Conservation (phyloP, 2,329 filamentous ascomycete species). For the Ceratocystis harringtonii region DNA sequence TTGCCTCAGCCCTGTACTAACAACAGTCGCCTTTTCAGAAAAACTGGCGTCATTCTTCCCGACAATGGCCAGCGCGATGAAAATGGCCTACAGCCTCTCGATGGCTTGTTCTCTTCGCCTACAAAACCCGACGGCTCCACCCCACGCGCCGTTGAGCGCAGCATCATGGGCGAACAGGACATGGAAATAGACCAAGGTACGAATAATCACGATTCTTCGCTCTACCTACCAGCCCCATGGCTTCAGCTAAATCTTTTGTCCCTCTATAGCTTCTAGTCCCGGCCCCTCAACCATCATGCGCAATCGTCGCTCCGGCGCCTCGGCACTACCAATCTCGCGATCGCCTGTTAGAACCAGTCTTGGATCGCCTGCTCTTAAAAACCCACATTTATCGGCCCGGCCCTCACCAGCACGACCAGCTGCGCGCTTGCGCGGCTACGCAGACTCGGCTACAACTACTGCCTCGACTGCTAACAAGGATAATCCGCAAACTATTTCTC, state of each 20-base stretch:
- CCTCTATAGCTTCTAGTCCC: slow-evolving; percentile 33
- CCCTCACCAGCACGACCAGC: slow-evolving; percentile 28
- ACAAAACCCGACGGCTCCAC: slow-evolving; percentile 32
- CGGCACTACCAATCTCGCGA: slow-evolving; percentile 32
- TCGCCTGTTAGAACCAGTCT: slow-evolving; percentile 52
- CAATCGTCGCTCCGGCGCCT: slow-evolving; percentile 35
- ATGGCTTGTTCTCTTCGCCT: slow-evolving; percentile 79
- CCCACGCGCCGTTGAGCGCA: slow-evolving; percentile 24
- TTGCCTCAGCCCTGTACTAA: slow-evolving; percentile 7
- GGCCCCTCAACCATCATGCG: slow-evolving; percentile 39
- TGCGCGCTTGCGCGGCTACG: not conserved
- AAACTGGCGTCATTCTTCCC: slow-evolving; percentile 72
- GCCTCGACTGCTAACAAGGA: not conserved
- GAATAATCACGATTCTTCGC: slow-evolving; percentile 15
- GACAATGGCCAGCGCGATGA: slow-evolving; percentile 74
- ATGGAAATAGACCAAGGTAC: slow-evolving; percentile 33
- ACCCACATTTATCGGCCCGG: slow-evolving; percentile 38
- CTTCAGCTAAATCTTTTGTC: not conserved
- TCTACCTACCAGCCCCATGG: no score
- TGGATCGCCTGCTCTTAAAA: slow-evolving; percentile 45
- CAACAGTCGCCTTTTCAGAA: slow-evolving; percentile 36
- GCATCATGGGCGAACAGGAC: slow-evolving; percentile 29
- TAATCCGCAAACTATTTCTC: slow-evolving; percentile 30
- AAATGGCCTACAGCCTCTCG: slow-evolving; percentile 78
- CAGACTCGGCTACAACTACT: not conserved